phyloP scores from a whole-genome alignment of 2,329 filamentous ascomycete species.

The Cryphonectria carpinicola region DNA sequence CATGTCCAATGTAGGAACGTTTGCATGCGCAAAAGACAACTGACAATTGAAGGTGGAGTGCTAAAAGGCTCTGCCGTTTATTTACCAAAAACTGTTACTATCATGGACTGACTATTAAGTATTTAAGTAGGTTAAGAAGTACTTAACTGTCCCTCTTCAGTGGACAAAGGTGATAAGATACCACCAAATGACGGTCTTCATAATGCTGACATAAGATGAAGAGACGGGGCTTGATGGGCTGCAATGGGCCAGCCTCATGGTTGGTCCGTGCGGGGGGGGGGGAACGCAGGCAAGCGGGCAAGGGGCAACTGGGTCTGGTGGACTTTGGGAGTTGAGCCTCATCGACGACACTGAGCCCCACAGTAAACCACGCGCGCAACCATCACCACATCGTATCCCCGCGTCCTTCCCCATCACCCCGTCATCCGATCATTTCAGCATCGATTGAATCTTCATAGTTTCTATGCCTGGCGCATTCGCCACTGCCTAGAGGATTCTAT shows the following conservation, averaged over 20 bases:
- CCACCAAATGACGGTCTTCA: neutral
- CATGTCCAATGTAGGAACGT: neutral
- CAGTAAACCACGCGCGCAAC: conserved; percentile 15
- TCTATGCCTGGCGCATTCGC: neutral
- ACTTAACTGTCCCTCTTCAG: neutral
- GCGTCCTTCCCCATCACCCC: conserved; percentile 17
- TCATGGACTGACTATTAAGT: neutral
- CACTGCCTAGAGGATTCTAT: neutral
- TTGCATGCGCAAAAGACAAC: neutral
- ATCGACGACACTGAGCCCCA: conserved; percentile 16
- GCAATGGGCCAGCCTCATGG: neutral
- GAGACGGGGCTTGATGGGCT: neutral
- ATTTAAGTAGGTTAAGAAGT: neutral
- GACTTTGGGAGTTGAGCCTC: conserved; percentile 6
- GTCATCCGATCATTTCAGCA: conserved; percentile 11
- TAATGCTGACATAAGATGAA: conserved; percentile 6
- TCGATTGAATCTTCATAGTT: neutral
- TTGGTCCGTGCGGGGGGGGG: conserved; percentile 7
- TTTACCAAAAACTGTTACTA: neutral
- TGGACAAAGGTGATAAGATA: neutral
- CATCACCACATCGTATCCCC: conserved; percentile 8
- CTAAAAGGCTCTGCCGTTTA: neutral
- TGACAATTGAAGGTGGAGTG: neutral
- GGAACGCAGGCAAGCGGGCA: neutral
- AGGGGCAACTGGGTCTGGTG: neutral